Base-by-base conservation (phyloP, 1,284 basidiomycete genomes). In the Tetrapyrgos nigripes region DNA sequence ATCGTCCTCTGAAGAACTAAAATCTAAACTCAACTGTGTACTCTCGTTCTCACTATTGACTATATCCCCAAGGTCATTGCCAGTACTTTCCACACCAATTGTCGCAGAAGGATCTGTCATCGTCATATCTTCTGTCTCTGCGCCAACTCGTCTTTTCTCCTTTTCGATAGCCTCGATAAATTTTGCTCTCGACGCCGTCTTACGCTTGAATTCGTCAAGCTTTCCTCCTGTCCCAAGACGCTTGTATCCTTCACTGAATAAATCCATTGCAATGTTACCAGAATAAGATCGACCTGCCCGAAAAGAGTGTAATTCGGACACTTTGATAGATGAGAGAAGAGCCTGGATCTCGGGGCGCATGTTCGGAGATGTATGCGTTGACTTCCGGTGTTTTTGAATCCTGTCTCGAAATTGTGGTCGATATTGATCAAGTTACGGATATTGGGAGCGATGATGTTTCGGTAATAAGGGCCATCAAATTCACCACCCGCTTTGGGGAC, bases 391-490 rank as follows among this genome's bases (percentile, higher is more conserved):
- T 26, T 14, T 8, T 6, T 6, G 28, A 44, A 53, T 23, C 31
- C 51, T 11, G 21, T 9, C 21, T 26, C 37, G 8, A 27, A 44
- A 9, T 37, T 21, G 2, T 27, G 3, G 17, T 9, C 23, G 4
- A 44, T 19, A 14, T 44, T 17, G 17, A 28, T 53, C n/a, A 53
- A 23, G 14, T 44, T 19, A 37, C 28, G n/a, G 26, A 53, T 23
- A 13, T 53, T 53, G 2, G 51, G 51, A 4, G 51, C 21, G 44
- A 53, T 53, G 9, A 53, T 53, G 14, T 53, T 21, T 5, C 37
- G 23, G 14, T 44, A 53, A 35, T 24, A 53, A 4, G 33, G 37
- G 3, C 35, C 51, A 43, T 53, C 24, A 27, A 53, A 53, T 11
- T 53, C 26, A 5, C 51, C 51, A 28, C 37, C 37, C 23, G 51